Base-by-base conservation (phyloP, 2,329 filamentous ascomycete species). In the Bretziella fagacearum region DNA sequence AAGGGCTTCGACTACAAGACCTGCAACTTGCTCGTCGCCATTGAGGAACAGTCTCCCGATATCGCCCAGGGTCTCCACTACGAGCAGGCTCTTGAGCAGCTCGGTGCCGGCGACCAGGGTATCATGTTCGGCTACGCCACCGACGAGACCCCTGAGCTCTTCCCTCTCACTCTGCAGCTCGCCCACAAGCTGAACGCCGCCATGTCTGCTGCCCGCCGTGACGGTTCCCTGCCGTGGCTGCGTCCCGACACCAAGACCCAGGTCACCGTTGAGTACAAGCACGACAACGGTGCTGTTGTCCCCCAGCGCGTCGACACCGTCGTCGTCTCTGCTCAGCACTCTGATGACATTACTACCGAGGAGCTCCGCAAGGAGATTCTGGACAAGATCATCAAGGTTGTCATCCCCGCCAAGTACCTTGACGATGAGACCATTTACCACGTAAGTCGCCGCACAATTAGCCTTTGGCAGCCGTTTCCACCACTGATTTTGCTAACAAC, bases 1-100 rank as follows among this genome's bases (percentile, higher is more conserved):
- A 98, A 98, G 80, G 91, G 91, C 54, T 98, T 98, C 69, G 91
- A 98, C 73, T 94, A 95, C 85, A 96, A 96, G 81, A 98, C 91
- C 57, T 89, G 83, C 74, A 96, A 95, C 73, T 77, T 98, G 62
- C 79, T 96, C 58, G 87, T 96, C 59, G 91, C 89, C 69, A 95
- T 98, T 66, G 91, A 98, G 80, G 79, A 98, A 72, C 91, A 98
- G 71, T 96, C 89, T 52, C 84, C 89, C 60, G 91, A 98, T 68
- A 98, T 98, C 62, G 91, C 91, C 58, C 91, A 96, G 72, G 91
- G 91, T 75, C 84, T 98, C 49, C 85, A 96, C 75, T 93, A 93
- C 67, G 91, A 98, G 56, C 77, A 95, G 73, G 86, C 85, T 56
- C 81, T 98, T 43, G 91, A 98, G 79, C 81, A 93, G 70, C 81